Percentiles rank a stretch among this genome's conserved stretches.
phyloP scores from a whole-genome alignment of 164 flowering plant genomes.

The Magnolia changhungtana region DNA sequence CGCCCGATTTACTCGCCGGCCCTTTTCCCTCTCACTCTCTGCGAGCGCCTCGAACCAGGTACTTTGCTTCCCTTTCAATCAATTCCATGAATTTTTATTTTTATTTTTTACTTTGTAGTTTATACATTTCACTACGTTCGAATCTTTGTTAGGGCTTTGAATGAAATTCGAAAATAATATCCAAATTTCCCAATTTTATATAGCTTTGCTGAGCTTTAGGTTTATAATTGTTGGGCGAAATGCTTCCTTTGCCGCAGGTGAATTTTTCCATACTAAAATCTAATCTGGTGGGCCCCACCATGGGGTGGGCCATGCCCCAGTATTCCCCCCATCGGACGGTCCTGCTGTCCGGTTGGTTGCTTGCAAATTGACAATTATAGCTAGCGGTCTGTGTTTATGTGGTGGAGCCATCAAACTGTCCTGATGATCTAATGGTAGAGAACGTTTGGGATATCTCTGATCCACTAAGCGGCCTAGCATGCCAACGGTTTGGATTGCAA shows the following conservation, averaged over 20 bases:
- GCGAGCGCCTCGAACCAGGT: background rate
- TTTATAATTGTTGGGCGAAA: background rate
- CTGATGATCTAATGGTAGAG: background rate
- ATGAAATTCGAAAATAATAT: background rate
- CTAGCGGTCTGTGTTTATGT: no score
- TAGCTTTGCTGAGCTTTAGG: background rate
- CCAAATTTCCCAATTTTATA: background rate
- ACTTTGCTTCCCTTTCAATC: background rate
- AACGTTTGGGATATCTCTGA: background rate
- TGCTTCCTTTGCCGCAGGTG: no score
- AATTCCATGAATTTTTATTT: background rate
- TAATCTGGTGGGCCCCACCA: background rate
- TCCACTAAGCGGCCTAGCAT: no score
- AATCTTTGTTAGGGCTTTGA: background rate
- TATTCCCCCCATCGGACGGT: no score
- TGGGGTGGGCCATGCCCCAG: background rate
- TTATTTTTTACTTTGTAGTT: no score
- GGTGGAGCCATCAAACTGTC: no score
- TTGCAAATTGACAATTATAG: no score
- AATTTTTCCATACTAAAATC: background rate
- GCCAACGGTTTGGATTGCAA: background rate
- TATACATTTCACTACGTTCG: background rate
- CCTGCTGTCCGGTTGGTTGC: no score
- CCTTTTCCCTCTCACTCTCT: background rate
- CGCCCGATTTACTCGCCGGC: constrained; percentile 11